phyloP scores from a whole-genome alignment of 176 grass and related monocot species.

The Tillandsia fasciculata region DNA sequence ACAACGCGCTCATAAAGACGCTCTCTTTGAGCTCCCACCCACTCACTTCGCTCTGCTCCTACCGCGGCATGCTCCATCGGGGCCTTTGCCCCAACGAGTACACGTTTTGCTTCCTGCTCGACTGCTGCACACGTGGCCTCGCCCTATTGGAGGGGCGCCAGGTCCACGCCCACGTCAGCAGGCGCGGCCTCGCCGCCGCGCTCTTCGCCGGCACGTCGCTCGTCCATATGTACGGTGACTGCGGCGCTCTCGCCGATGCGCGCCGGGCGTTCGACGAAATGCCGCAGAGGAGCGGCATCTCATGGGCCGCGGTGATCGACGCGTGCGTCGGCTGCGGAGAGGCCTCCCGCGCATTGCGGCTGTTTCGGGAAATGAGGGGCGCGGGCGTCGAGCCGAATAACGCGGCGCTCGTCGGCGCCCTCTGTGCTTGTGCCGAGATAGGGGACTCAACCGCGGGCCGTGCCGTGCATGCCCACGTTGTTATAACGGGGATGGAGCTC shows the following conservation, averaged over 20 bases:
- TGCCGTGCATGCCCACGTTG: constrained; percentile 8
- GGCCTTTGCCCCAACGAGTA: constrained; percentile 8
- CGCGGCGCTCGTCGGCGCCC: constrained; percentile 1
- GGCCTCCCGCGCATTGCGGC: not conserved
- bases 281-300: not conserved
- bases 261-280: constrained; percentile 11
- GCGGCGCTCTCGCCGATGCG: not conserved
- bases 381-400: constrained; percentile 1
- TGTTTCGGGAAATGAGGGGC: constrained; percentile 8
- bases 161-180: constrained; percentile 8
- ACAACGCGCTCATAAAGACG: constrained; percentile 7
- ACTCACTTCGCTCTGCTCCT: not conserved
- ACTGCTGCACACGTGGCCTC: constrained; percentile 3
- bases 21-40: not conserved
- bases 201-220: constrained; percentile 8
- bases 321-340: not conserved
- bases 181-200: constrained; percentile 1
- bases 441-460: not conserved
- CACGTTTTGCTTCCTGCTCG: constrained; percentile 9
- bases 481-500: not conserved
- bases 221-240: constrained; percentile 17
- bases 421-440: constrained; percentile 2
- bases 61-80: not conserved
- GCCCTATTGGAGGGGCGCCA: constrained; percentile 8
- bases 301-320: constrained; percentile 3